Evolutionary conservation across 1,284 basidiomycete species (phyloP).

Genomic region (Leccinum fallax): DNA sequence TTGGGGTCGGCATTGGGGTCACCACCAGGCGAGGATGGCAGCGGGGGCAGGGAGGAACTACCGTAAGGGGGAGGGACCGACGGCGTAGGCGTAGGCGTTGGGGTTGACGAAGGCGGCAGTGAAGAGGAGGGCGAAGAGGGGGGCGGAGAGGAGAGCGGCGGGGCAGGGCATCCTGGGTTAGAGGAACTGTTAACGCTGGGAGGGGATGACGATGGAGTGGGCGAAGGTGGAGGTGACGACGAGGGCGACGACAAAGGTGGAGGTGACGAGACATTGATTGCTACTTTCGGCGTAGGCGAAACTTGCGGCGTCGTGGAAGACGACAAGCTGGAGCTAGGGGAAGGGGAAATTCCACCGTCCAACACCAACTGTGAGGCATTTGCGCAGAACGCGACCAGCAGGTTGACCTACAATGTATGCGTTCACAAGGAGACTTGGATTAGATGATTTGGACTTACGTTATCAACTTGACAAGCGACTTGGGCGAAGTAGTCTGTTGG

Average conservation of each 20-base stretch:
- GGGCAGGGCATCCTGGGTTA: not conserved
- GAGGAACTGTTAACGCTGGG: not conserved
- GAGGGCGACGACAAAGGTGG: not conserved
- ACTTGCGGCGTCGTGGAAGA: not conserved
- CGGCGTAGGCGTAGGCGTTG: not conserved
- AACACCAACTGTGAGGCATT: slow-evolving; percentile 24
- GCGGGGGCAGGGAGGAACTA: not conserved
- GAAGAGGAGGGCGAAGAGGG: not conserved
- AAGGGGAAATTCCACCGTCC: not conserved
- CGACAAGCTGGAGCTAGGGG: not conserved
- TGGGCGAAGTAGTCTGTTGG: slow-evolving; percentile 45
- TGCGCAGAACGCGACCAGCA: slow-evolving; percentile 32
- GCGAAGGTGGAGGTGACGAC: not conserved
- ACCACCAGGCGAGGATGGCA: not conserved
- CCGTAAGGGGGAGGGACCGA: not conserved
- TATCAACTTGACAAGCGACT: slow-evolving; percentile 35
- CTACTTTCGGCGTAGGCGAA: not conserved
- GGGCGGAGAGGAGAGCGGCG: not conserved
- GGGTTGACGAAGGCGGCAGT: not conserved
- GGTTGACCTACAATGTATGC: slow-evolving; percentile 22
- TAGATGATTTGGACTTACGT: slow-evolving; percentile 24
- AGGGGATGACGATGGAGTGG: not conserved
- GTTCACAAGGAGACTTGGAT: not conserved
- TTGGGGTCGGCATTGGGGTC: not conserved
- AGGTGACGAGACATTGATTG: not conserved